Evolutionary conservation across 192 early-diverging fungal species (phyloP), one percentile per base, ranked within the genome.

Genomic region (Fimicolochytrium jonesii): DNA sequence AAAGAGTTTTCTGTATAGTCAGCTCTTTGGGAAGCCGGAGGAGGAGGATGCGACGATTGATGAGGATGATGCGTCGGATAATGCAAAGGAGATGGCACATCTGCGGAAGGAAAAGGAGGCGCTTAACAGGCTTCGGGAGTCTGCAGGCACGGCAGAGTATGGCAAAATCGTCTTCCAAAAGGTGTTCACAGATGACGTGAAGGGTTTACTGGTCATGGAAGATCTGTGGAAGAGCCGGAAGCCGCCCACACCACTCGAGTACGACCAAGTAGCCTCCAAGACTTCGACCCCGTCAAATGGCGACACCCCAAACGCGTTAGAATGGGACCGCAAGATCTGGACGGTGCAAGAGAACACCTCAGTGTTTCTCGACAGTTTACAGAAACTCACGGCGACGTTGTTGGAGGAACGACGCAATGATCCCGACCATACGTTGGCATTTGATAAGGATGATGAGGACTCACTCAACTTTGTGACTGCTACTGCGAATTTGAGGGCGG

Each of bases 371-470:
- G 58, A 82, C 1, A 90, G 90, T 88, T 92, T 86, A 26, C 32
- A 70, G 6, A 46, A 68, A 34, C 71, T 94, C 33, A 76, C 78
- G 1, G 29, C 60, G n/a, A 67, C 77, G 32, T 64, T 88, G 15
- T 23, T 75, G 9, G 54, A 74, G 0, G 70, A 72, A 41, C 63
- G 78, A 46, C 33, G 51, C 28, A 65, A 45, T 5, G 81, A 89
- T 35, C 63, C 85, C 0, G 71, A 85, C 25, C 73, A 72, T 28
- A 60, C 63, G 1, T 53, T 95, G 45, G 35, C 70, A 0, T 99
- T 99, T 77, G 97, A 99, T 69, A 99, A 99, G 73, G 97, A 99
- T 73, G 95, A 99, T 63, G 71, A 85, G 20, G 87, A 87, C 25
- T 77, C 87, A n/a, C 69, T 99, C 71, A 80, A 89, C 43, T 99